Conservation (phyloP, 371 early-diverging fungal species). For the Lichtheimia corymbifera region DNA sequence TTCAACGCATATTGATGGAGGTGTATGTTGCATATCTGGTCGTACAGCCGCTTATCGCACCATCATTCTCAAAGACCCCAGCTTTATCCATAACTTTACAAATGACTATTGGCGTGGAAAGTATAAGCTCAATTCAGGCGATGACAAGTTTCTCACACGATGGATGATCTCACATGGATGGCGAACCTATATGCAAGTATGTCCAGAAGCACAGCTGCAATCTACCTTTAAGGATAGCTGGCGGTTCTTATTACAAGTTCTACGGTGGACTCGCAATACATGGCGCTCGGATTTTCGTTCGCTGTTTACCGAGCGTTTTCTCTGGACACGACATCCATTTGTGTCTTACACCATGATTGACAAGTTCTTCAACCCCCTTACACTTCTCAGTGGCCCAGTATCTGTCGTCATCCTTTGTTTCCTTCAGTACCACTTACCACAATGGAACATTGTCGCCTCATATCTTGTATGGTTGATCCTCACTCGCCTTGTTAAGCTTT, state of each 20-base stretch:
- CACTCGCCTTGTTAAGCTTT: constrained; percentile 70
- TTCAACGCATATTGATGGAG: constrained; percentile 77
- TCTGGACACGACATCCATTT: constrained; percentile 73
- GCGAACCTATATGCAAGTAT: constrained; percentile 73
- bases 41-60: constrained; percentile 80
- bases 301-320: constrained; percentile 60
- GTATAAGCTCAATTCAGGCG: constrained; percentile 76
- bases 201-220: constrained; percentile 68
- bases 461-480: constrained; percentile 69
- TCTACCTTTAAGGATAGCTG: constrained; percentile 82
- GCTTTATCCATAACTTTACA: constrained; percentile 69
- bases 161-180: constrained; percentile 77
- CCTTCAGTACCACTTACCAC: constrained; percentile 35
- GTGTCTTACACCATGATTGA: constrained; percentile 79
- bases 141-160: constrained; percentile 78
- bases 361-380: constrained; percentile 75
- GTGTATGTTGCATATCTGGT: constrained; percentile 78
- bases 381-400: constrained; percentile 71
- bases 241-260: constrained; percentile 73
- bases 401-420: constrained; percentile 50
- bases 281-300: constrained; percentile 76
- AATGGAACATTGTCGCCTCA: constrained; percentile 63
- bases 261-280: constrained; percentile 78
- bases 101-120: constrained; percentile 74
- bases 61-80: constrained; percentile 71